Evolutionary conservation across 768 basidiomycete species (phyloP), one percentile per base, ranked within the genome.

Genomic region (Lentinula sp.): DNA sequence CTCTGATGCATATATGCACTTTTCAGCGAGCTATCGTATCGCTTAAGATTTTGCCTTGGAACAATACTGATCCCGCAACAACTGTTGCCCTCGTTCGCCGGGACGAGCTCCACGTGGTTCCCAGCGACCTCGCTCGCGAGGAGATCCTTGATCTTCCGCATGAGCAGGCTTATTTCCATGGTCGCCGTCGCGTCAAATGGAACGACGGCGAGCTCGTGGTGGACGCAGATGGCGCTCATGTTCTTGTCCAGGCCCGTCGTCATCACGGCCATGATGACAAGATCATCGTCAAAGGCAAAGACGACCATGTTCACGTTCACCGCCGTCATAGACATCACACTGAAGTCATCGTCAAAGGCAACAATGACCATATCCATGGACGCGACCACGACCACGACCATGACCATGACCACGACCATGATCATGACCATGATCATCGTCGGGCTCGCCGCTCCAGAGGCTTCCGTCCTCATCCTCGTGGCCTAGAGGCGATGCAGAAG

Each of bases 1-100:
- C 32, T 59, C 40, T 59, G n/a, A 59, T 28, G 56, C 56, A 57
- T 59, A 59, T 59, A 59, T 49, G 57, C 46, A 40, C 48, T 15
- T 18, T 51, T 7, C 34, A 59, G 58, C 42, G 58, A 28, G 28
- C 2, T 28, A 4, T 3, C 3, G 28, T 28, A 21, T n/a, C n/a
- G n/a, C 23, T 35, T 1, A 15, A 55, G 4, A 13, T 48, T 15
- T 37, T 42, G 5, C 21, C 54, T 18, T 23, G 54, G 54, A 9
- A 40, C 34, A 16, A 34, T 8, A 37, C 40, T 56, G 39, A 56
- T 10, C 13, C 1, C 21, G 5, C 42, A 13, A 40, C 21, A 9
- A 5, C 16, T 10, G 16, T 55, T 34, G 4, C 7, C 8, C 9
- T 40, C 40, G 6, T 16, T 28, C 2, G 11, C 50, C 31, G 23